Conservation (phyloP, 1,284 basidiomycete species). For the Puccinia novopanici region DNA sequence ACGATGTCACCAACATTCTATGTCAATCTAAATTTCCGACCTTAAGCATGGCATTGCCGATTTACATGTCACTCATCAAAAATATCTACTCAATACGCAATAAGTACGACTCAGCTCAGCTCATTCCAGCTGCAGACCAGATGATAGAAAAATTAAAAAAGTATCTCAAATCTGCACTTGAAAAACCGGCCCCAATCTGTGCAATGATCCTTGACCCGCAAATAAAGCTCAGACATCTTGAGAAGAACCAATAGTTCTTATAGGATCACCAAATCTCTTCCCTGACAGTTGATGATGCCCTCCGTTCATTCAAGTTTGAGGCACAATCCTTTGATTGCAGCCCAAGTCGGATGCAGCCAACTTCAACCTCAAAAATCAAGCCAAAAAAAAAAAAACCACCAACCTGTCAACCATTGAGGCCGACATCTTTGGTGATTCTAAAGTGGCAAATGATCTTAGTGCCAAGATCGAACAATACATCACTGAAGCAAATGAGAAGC, state of each 20-base stretch:
- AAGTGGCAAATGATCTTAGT: background rate
- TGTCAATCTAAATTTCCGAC: conserved; percentile 40
- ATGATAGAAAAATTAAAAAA: conserved; percentile 10
- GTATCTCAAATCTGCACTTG: background rate
- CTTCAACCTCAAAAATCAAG: background rate
- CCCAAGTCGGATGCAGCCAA: background rate
- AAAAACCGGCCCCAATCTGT: background rate
- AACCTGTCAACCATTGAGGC: background rate
- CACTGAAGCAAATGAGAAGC: no score
- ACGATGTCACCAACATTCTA: conserved; percentile 8
- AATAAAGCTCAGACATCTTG: background rate
- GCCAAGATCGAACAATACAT: background rate
- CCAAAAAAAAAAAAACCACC: no score
- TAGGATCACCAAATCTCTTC: background rate
- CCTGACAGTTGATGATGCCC: background rate
- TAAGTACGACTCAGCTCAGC: background rate
- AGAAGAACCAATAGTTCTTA: background rate
- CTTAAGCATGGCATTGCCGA: background rate
- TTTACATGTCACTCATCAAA: conserved; percentile 24
- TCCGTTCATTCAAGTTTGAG: background rate
- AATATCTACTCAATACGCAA: background rate
- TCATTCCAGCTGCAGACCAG: background rate
- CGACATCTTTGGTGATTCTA: background rate
- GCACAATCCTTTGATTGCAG: background rate
- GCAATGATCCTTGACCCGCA: background rate